These are phyloP conservation scores for Cryphonectria radicalis DNA, from an alignment of 2,329 filamentous ascomycete genomes.

Conservation along the genomic window DNA sequence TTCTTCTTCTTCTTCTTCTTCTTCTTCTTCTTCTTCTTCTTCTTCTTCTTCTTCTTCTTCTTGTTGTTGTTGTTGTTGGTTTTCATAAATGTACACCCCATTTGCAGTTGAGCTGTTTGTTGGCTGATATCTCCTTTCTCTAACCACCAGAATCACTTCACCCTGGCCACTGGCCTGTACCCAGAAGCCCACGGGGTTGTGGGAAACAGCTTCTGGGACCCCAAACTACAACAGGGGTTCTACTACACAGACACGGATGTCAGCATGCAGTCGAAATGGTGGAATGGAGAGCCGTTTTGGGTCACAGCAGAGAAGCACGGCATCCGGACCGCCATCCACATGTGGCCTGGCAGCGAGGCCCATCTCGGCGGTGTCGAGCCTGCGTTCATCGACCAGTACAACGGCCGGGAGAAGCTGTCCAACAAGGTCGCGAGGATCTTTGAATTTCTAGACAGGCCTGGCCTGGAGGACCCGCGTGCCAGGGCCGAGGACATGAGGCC, in stretches of 20 bases:
- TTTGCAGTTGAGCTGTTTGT: not conserved
- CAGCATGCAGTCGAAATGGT: slow-evolving; percentile 89
- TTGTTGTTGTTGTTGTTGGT: too few species aligned
- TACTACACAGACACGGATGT: slow-evolving; percentile 78
- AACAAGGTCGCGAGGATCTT: slow-evolving; percentile 81
- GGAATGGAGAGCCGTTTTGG: slow-evolving; percentile 94
- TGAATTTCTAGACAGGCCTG: slow-evolving; percentile 82
- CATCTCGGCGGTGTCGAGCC: slow-evolving; percentile 77
- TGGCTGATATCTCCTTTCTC: not conserved
- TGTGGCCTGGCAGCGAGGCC: slow-evolving; percentile 98
- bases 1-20: too few species aligned
- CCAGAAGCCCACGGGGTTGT: slow-evolving; percentile 93
- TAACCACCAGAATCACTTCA: slow-evolving; percentile 73
- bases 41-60: too few species aligned
- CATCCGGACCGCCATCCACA: slow-evolving; percentile 82
- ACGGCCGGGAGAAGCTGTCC: slow-evolving; percentile 73
- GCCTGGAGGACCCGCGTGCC: slow-evolving; percentile 61
- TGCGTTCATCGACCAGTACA: slow-evolving; percentile 82
- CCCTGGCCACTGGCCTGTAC: slow-evolving; percentile 87
- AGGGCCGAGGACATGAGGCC: slow-evolving; percentile 66
- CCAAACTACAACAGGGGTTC: slow-evolving; percentile 75
- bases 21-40: too few species aligned
- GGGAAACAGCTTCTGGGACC: slow-evolving; percentile 94
- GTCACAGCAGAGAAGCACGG: slow-evolving; percentile 85
- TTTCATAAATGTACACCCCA: too few species aligned